Base-by-base conservation (phyloP, 2,329 filamentous ascomycete genomes). In the Penicillium sp. region DNA sequence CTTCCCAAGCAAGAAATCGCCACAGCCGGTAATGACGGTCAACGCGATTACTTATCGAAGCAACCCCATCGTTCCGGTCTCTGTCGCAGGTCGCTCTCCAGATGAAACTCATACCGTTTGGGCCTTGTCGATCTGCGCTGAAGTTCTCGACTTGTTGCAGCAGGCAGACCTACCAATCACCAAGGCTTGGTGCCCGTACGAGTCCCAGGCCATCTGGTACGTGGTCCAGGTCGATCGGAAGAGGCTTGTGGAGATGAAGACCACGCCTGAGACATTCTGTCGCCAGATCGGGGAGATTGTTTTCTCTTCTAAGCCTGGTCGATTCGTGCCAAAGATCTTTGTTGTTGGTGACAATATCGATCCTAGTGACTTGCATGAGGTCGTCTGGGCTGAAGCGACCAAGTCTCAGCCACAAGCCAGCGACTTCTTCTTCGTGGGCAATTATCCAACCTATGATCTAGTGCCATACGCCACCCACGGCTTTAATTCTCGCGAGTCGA, bases 21-120 rank as follows among this genome's bases (percentile, higher is more conserved):
- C 54, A 28, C 57, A 57, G 21, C 63, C 62, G 7, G 21, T 62
- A 3, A 61, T 64, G 52, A 60, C 59, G 33, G 57, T 65, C n/a
- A 58, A 64, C 48, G 52, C 57, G 21, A 57, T 64, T 18, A 64
- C 63, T 9, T 61, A 64, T 42, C 56, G 63, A 7, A 24, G 59
- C 5, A 50, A 62, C 28, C 61, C 61, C 4, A 60, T 64, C 24
- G 28, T 62, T 16, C 62, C 62, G 12, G 57, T 64, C 26, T 59
- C 58, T 24, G 57, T 62, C 3, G 55, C 61, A 3, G 58, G 62
- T n/a, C 48, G 59, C 20, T 50, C 61, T 20, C 48, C 61, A 14
- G 61, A 64, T 23, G 63, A 64, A 18, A 63, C 50, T n/a, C 57
- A 61, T 42, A 64, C 60, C 8, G 59, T 64, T 5, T 63, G 63